A percentile compares a stretch with the other conserved stretches of the same genome.
Evolutionary conservation across 768 basidiomycete genomes (phyloP).

Genomic region (Pilatotrama ljubarskyi): DNA sequence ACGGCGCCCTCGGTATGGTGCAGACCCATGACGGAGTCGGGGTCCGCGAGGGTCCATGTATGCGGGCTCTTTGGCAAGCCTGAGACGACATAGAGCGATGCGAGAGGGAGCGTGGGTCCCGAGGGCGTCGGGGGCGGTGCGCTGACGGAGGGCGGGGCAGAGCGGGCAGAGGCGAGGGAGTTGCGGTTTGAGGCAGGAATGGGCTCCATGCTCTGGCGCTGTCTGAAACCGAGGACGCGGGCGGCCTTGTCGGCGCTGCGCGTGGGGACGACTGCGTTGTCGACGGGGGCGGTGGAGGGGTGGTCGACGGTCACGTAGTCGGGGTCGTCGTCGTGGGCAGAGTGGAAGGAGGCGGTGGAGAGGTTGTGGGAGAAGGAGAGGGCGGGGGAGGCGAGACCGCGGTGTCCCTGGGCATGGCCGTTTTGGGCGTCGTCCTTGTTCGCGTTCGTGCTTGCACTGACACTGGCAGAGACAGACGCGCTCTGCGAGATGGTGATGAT

Average conservation of each 20-base stretch:
- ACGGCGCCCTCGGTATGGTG: conserved; percentile 86
- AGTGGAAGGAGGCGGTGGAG: conserved; percentile 21
- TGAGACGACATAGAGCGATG: conserved; percentile 84
- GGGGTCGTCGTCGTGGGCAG: conserved; percentile 46
- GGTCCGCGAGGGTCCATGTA: conserved; percentile 88
- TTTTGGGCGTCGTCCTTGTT: conserved; percentile 32
- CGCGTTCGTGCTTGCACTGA: background rate
- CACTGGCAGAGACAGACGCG: background rate
- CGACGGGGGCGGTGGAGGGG: conserved; percentile 28
- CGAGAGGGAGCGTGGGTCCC: conserved; percentile 72
- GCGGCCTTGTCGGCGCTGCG: conserved; percentile 70
- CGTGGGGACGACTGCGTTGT: conserved; percentile 36
- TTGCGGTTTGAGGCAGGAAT: conserved; percentile 76
- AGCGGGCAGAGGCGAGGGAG: conserved; percentile 77
- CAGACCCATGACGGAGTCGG: conserved; percentile 77
- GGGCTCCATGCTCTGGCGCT: conserved; percentile 81
- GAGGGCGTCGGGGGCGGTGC: conserved; percentile 58
- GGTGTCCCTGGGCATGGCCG: conserved; percentile 27
- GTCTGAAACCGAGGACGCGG: conserved; percentile 72
- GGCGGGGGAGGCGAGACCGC: conserved; percentile 8
- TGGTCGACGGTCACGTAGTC: conserved; percentile 64
- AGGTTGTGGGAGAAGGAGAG: conserved; percentile 18
- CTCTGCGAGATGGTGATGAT: conserved; percentile 55
- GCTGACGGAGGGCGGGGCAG: conserved; percentile 43
- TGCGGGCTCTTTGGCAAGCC: conserved; percentile 88